Percentiles rank a stretch among this genome's conserved stretches.
These are phyloP conservation scores for Cryomyces antarcticus DNA, from an alignment of 495 filamentous ascomycete species.

Conservation along the genomic window DNA sequence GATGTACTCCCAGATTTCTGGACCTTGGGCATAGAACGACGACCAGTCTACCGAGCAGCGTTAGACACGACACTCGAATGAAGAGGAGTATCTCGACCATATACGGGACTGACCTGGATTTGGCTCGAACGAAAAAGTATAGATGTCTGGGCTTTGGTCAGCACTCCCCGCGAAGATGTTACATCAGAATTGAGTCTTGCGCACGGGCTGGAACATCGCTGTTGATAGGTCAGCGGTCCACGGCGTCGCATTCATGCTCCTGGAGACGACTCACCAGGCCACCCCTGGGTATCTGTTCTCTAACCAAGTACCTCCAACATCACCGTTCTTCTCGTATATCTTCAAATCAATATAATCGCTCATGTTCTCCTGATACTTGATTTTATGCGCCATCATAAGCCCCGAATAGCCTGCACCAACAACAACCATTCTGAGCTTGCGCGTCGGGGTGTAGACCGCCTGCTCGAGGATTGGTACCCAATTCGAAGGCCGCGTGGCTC, in stretches of 20 bases:
- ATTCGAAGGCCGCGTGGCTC: no score
- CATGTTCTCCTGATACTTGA: slow-evolving; percentile 11
- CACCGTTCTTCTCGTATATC: slow-evolving; percentile 12
- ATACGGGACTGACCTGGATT: slow-evolving; percentile 10
- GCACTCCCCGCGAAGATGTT: background rate
- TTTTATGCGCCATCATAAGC: slow-evolving; percentile 13
- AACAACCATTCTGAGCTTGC: slow-evolving; percentile 8
- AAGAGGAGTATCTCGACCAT: background rate
- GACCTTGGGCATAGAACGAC: no score
- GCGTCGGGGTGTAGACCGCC: no score
- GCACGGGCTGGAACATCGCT: background rate
- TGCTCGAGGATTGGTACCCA: no score
- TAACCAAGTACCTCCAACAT: slow-evolving; percentile 11
- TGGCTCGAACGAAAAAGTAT: slow-evolving; percentile 12
- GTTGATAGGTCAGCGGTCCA: background rate
- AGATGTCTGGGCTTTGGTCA: slow-evolving; percentile 9
- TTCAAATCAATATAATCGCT: background rate
- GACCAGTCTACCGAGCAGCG: no score
- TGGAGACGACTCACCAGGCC: no score
- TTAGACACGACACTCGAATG: no score
- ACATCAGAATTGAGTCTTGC: background rate
- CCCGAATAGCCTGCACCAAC: slow-evolving; percentile 13
- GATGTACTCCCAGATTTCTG: background rate
- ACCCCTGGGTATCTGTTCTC: slow-evolving; percentile 18
- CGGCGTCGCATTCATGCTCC: no score